A percentile compares a stretch with the other conserved stretches of the same genome.
Conservation (phyloP, 2,329 filamentous ascomycete species). For the Lachnellula hyalina region DNA sequence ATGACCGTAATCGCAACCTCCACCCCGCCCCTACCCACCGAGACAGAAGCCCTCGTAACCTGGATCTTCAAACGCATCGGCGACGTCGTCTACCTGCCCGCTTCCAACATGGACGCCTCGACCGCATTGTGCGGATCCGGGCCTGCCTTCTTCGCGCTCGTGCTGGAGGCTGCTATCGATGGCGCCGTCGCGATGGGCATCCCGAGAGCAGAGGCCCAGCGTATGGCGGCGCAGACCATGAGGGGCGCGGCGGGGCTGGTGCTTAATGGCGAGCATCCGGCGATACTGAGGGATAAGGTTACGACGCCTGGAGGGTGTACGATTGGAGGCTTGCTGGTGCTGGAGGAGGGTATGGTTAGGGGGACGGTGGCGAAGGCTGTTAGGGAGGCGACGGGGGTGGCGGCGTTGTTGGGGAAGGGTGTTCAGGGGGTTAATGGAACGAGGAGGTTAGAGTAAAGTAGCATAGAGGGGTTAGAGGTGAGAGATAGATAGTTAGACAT, state of each 20-base stretch:
- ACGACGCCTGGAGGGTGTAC: slow-evolving; percentile 73
- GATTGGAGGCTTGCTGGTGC: slow-evolving; percentile 64
- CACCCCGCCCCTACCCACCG: slow-evolving; percentile 50
- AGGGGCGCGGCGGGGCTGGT: slow-evolving; percentile 66
- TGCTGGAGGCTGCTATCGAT: slow-evolving; percentile 71
- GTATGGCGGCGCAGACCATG: slow-evolving; percentile 78
- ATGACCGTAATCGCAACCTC: slow-evolving; percentile 75
- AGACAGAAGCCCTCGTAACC: slow-evolving; percentile 53
- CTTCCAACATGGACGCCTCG: slow-evolving; percentile 63
- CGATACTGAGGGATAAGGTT: slow-evolving; percentile 70
- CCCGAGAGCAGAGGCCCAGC: slow-evolving; percentile 64
- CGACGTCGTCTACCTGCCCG: slow-evolving; percentile 61
- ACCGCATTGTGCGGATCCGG: slow-evolving; percentile 72
- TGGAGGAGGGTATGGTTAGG: slow-evolving; percentile 68
- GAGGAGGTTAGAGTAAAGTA: slow-evolving; percentile 26
- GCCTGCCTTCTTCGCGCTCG: slow-evolving; percentile 69
- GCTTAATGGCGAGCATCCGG: slow-evolving; percentile 66
- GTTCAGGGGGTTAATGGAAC: slow-evolving; percentile 45
- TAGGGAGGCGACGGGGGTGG: slow-evolving; percentile 64
- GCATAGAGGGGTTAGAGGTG: too few relatives aligned
- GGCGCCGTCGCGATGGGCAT: slow-evolving; percentile 76
- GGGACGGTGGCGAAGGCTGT: slow-evolving; percentile 64
- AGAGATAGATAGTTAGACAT: not conserved
- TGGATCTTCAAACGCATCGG: slow-evolving; percentile 77
- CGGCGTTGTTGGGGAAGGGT: slow-evolving; percentile 55